A percentile compares a stretch with the other conserved stretches of the same genome.
Evolutionary conservation across 306 rosid genomes (phyloP).

Genomic region (Canavalia gladiata): DNA sequence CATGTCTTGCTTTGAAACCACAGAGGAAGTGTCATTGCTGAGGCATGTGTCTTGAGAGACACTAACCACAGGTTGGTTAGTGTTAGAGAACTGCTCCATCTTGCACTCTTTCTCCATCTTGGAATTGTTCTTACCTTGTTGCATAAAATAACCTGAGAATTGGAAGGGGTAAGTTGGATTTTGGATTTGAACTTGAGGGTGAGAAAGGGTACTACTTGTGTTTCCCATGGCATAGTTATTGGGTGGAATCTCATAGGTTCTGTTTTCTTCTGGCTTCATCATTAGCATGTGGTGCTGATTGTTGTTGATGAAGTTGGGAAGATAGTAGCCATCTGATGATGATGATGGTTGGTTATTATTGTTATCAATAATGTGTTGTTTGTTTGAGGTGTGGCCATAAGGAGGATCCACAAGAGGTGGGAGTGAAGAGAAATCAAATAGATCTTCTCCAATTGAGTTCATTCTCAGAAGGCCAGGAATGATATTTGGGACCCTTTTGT

Average conservation of each 20-base stretch:
- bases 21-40: slow-evolving; percentile 69
- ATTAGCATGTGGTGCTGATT: neutral
- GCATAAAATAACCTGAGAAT: slow-evolving; percentile 38
- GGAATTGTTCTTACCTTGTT: slow-evolving; percentile 31
- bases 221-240: neutral
- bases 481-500: slow-evolving; percentile 31
- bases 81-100: slow-evolving; percentile 57
- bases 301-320: slow-evolving; percentile 37
- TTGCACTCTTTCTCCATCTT: slow-evolving; percentile 51
- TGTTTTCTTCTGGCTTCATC: slow-evolving; percentile 39
- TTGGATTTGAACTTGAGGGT: no score
- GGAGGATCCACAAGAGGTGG: slow-evolving; percentile 78
- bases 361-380: neutral
- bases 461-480: slow-evolving; percentile 47
- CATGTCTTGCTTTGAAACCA: slow-evolving; percentile 58
- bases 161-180: slow-evolving; percentile 36
- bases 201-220: neutral
- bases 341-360: slow-evolving; percentile 34
- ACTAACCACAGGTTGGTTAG: slow-evolving; percentile 66
- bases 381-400: slow-evolving; percentile 5
- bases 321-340: slow-evolving; percentile 36
- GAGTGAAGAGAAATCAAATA: slow-evolving; percentile 66
- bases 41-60: slow-evolving; percentile 69
- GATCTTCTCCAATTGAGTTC: slow-evolving; percentile 60
- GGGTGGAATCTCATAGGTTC: slow-evolving; percentile 28